A percentile compares a stretch with the other conserved stretches of the same genome.
Evolutionary conservation across 176 grass and related monocot species (phyloP).

Genomic region (Eleusine coracana): DNA sequence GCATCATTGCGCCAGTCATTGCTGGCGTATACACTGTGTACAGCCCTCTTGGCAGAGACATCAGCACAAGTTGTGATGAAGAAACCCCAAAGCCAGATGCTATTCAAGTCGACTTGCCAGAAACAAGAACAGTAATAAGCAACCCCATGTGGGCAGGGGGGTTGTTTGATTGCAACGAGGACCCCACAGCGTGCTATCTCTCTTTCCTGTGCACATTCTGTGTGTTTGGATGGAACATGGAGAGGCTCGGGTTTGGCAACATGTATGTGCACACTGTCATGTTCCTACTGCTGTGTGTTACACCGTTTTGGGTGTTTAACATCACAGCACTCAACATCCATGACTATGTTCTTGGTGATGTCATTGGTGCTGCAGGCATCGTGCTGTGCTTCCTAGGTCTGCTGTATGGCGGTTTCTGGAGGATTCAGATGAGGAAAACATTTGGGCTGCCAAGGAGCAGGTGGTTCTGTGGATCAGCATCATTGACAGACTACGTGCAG

Average conservation of each 20-base stretch:
- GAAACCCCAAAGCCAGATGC: conserved; percentile 26
- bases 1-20: conserved; percentile 49
- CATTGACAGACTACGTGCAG: conserved; percentile 57
- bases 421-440: conserved; percentile 84
- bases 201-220: conserved; percentile 80
- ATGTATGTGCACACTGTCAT: conserved; percentile 85
- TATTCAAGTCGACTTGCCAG: conserved; percentile 7
- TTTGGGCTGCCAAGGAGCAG: conserved; percentile 54
- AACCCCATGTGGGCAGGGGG: conserved; percentile 63
- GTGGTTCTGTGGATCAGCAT: conserved; percentile 59
- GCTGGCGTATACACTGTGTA: conserved; percentile 58
- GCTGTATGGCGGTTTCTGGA: conserved; percentile 90
- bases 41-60: conserved; percentile 76
- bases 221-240: conserved; percentile 98
- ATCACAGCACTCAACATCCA: conserved; percentile 74
- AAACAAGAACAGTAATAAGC: conserved; percentile 49
- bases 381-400: conserved; percentile 74
- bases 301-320: conserved; percentile 94
- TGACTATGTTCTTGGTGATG: conserved; percentile 54
- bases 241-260: conserved; percentile 86
- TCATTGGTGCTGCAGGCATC: conserved; percentile 54
- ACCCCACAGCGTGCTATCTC: conserved; percentile 61
- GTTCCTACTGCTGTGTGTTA: conserved; percentile 76
- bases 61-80: conserved; percentile 41
- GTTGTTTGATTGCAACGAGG: conserved; percentile 64